Base-by-base conservation (phyloP, 2,329 filamentous ascomycete genomes). In the Claviceps paspali region DNA sequence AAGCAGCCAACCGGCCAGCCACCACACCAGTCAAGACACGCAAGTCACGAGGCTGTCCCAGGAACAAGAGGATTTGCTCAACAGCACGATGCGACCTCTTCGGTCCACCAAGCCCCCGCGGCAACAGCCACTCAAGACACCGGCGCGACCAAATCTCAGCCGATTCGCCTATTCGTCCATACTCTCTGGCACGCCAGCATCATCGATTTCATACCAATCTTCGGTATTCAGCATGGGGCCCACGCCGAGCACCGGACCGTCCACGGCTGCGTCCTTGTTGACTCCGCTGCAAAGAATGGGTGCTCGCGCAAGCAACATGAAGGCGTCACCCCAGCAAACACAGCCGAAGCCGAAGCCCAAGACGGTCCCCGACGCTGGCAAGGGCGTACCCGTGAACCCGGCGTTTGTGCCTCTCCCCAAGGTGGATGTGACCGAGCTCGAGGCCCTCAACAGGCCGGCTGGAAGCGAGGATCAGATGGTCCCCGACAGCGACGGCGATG, bases 391-490 rank as follows among this genome's bases (percentile, higher is more conserved):
- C 1, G 52, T 69, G 27, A 70, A 76, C 43, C 67, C 71, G 3
- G 59, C 68, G 0, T 69, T 70, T 45, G 60, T 75, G 5, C 68
- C 70, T 0, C 54, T 75, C 7, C 70, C 71, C 1, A 67, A 62
- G 39, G 68, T 70, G 2, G 67, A 73, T 43, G 42, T 71, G 19
- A 57, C 56, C 6, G 70, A 75, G 45, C 59, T 74, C 3, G 66
- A 66, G 45, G 64, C 67, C 2, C 49, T 74, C 29, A 68, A 72
- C 45, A 49, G 47, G 36, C 41, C 57, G 12, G 51, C 50, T 35
- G 71, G 72, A 11, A 76, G 71, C 46, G 72, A 76, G 48, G 72
- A 76, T 39, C 61, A 70, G 38, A 64, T 76, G 42, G 52, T 68
- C 11, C 64, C 65, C 19, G 68, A 68, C 49, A 71, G 68, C 42